These are phyloP conservation scores for Erythrophleum fordii DNA, from an alignment of 306 rosid species.

Conservation along the genomic window DNA sequence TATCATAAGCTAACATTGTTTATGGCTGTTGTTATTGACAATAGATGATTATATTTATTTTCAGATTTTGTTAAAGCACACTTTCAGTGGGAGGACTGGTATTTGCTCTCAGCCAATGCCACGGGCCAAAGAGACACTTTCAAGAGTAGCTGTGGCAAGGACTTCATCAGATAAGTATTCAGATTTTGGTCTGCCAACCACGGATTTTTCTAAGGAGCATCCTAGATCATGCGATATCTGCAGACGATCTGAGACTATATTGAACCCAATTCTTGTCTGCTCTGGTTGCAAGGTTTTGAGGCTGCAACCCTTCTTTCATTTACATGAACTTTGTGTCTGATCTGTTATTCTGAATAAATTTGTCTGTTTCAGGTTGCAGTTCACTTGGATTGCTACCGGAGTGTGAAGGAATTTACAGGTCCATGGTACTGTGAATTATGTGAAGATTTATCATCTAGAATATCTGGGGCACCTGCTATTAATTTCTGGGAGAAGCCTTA, in stretches of 20 bases:
- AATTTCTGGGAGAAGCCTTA: slow-evolving; percentile 86
- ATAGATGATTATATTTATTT: slow-evolving; percentile 14
- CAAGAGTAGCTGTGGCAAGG: slow-evolving; percentile 73
- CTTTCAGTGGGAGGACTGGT: slow-evolving; percentile 58
- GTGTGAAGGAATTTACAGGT: slow-evolving; percentile 78
- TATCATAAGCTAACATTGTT: background rate
- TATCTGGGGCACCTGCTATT: slow-evolving; percentile 59
- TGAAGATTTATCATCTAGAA: slow-evolving; percentile 67
- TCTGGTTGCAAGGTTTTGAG: slow-evolving; percentile 86
- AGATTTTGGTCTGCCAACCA: slow-evolving; percentile 49
- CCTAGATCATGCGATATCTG: slow-evolving; percentile 87
- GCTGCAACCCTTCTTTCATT: slow-evolving; percentile 11
- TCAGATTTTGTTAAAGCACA: slow-evolving; percentile 62
- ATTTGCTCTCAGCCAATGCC: slow-evolving; percentile 75
- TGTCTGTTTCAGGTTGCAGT: slow-evolving; percentile 76
- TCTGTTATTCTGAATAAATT: slow-evolving; percentile 28
- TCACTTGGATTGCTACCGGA: slow-evolving; percentile 91
- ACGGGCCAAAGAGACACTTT: slow-evolving; percentile 82
- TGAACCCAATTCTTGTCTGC: slow-evolving; percentile 86
- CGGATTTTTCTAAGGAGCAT: slow-evolving; percentile 82
- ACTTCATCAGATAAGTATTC: slow-evolving; percentile 71
- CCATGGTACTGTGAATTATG: slow-evolving; percentile 98
- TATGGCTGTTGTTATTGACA: slow-evolving; percentile 27
- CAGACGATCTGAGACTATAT: slow-evolving; percentile 77
- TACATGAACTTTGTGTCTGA: slow-evolving; percentile 13